Evolutionary conservation across 2,329 filamentous ascomycete genomes (phyloP), one percentile per base, ranked within the genome.

Genomic region (Colletotrichum endophyticum): DNA sequence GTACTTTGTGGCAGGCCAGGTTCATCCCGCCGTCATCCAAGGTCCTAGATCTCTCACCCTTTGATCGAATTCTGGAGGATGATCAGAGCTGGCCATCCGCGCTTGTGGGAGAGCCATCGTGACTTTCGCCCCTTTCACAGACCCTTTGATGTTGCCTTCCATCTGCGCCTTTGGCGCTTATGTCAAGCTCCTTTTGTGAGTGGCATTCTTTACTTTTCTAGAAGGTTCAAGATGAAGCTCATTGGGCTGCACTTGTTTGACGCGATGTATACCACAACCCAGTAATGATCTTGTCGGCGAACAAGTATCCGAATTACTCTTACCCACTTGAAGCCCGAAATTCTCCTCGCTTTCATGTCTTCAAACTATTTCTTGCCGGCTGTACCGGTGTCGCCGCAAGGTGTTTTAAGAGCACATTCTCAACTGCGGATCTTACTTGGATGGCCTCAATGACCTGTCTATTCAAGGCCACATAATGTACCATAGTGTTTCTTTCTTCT

Each of bases 381-480:
- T 44, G 36, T 19, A 44, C 16, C 8, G n/a, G 19, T 44, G 39
- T 44, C 5, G 5, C 39, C 19, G 39, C 39, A 44, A 3, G 16
- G 36, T 19, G 3, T 39, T 44, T 44, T 6, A 1, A n/a, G 5
- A 44, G 8, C 19, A n/a, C 39, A 6, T 9, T n/a, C 5, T 11
- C 44, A 13, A 53, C 44, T 22, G 1, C n/a, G 44, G 1, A 22
- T 22, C n/a, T 53, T 2, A 13, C 1, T 0, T 22, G 1, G n/a
- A 53, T 22, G n/a, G 0, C 6, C 6, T 53, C n/a, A 8, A 5
- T 13, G 12, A 25, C 0, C n/a, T 25, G 44, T 53, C n/a, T 13
- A 22, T 1, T n/a, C 39, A 3, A 4, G 39, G 3, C 11, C 39
- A 44, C n/a, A n/a, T n/a, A 6, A 11, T 44, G 5, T 11, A n/a